phyloP scores from a whole-genome alignment of 2,329 filamentous ascomycete species.

The Orbilia ellipsospora region DNA sequence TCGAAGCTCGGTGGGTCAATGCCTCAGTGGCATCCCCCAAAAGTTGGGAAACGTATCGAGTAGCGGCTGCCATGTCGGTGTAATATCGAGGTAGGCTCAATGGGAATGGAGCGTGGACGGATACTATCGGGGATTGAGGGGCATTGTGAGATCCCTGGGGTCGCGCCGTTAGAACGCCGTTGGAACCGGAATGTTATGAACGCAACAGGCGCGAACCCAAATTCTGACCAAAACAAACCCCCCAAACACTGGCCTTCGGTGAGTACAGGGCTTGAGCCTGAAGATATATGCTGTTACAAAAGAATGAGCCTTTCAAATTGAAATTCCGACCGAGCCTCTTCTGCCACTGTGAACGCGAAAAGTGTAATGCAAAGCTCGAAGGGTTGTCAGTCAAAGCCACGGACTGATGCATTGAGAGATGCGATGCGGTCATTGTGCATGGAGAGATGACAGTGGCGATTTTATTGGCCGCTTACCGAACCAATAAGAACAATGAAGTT shows the following conservation, averaged over 20 bases:
- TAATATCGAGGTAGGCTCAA: neutral
- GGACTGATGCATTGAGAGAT: neutral
- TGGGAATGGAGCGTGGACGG: neutral
- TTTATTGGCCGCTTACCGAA: neutral
- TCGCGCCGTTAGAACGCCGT: slow-evolving; percentile 6
- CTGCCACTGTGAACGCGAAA: too few relatives aligned
- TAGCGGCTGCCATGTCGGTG: slow-evolving; percentile 47
- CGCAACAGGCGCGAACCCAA: neutral
- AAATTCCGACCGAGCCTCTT: neutral
- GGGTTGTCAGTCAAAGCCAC: too few relatives aligned
- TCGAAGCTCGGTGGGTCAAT: slow-evolving; percentile 52
- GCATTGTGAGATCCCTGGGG: slow-evolving; percentile 22
- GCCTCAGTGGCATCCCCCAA: slow-evolving; percentile 56
- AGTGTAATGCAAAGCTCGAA: too few relatives aligned
- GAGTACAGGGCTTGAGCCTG: too few relatives aligned
- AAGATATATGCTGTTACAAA: too few relatives aligned
- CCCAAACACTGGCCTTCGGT: neutral
- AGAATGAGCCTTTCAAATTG: neutral
- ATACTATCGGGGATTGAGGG: slow-evolving; percentile 17
- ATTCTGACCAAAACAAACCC: slow-evolving; percentile 23
- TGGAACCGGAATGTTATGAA: slow-evolving; percentile 22
- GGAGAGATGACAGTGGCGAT: neutral
- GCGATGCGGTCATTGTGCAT: slow-evolving; percentile 40
- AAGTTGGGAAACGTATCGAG: slow-evolving; percentile 56
- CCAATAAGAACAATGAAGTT: neutral